These are phyloP conservation scores for Petasospora rhodanensis DNA, from an alignment of 1,139 yeast genomes.

Conservation along the genomic window DNA sequence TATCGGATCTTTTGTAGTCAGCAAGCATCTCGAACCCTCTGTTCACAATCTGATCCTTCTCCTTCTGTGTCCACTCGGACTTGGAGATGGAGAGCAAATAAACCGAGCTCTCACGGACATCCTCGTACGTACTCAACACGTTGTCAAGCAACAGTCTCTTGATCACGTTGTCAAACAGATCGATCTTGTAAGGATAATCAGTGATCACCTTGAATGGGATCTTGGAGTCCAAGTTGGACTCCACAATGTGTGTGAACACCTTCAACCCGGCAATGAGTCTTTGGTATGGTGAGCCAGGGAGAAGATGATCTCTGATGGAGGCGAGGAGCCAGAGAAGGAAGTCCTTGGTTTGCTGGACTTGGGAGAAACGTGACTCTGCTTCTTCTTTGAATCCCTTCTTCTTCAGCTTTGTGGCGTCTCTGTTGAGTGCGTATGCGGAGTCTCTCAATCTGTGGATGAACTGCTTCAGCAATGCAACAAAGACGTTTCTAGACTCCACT, in stretches of 20 bases:
- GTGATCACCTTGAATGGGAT: slow-evolving; percentile 38
- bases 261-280: slow-evolving; percentile 48
- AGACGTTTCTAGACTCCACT: slow-evolving; percentile 62
- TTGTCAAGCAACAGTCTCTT: slow-evolving; percentile 53
- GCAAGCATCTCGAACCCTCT: slow-evolving; percentile 45
- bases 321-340: slow-evolving; percentile 44
- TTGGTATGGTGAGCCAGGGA: slow-evolving; percentile 70
- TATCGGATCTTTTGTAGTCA: slow-evolving; percentile 73
- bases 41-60: slow-evolving; percentile 29
- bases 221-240: slow-evolving; percentile 44
- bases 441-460: slow-evolving; percentile 63
- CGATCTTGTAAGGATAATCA: slow-evolving; percentile 42
- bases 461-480: slow-evolving; percentile 54
- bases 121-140: slow-evolving; percentile 69
- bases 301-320: slow-evolving; percentile 39
- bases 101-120: slow-evolving; percentile 55
- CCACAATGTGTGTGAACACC: slow-evolving; percentile 44
- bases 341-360: slow-evolving; percentile 30
- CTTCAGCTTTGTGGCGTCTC: slow-evolving; percentile 41
- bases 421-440: slow-evolving; percentile 51
- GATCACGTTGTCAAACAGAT: slow-evolving; percentile 37
- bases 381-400: slow-evolving; percentile 35
- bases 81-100: slow-evolving; percentile 46
- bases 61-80: slow-evolving; percentile 21
- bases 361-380: slow-evolving; percentile 26